Percentiles rank a stretch among this genome's conserved stretches.
phyloP scores from a whole-genome alignment of 495 filamentous ascomycete species.

The Penicillium malachiteum region DNA sequence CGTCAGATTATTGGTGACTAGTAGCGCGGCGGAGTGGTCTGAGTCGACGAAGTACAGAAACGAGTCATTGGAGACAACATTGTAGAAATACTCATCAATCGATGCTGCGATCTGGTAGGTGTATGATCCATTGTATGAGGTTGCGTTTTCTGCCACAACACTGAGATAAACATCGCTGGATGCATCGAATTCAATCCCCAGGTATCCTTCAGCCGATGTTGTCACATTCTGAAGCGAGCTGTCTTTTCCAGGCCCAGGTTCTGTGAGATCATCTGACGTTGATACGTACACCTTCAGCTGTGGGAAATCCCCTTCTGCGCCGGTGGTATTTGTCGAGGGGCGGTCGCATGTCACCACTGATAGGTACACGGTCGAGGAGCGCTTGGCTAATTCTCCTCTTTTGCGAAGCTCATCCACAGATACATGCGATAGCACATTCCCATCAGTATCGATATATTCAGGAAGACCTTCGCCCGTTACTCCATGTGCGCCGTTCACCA shows the following conservation, averaged over 20 bases:
- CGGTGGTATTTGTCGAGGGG: conserved; percentile 51
- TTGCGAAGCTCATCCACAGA: conserved; percentile 25
- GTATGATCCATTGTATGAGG: conserved; percentile 59
- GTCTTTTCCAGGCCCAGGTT: conserved; percentile 63
- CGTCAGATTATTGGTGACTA: conserved; percentile 72
- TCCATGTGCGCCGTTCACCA: conserved; percentile 36
- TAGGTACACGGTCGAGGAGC: conserved; percentile 62
- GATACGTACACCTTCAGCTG: conserved; percentile 81
- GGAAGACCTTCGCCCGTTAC: conserved; percentile 37
- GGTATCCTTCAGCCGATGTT: conserved; percentile 57
- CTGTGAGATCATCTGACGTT: conserved; percentile 56
- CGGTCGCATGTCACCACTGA: conserved; percentile 80
- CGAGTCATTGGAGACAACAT: conserved; percentile 40
- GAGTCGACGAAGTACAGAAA: conserved; percentile 75
- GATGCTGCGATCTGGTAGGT: conserved; percentile 83
- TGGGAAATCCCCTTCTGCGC: conserved; percentile 44
- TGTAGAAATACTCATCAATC: conserved; percentile 70
- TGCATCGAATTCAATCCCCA: conserved; percentile 32
- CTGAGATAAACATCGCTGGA: conserved; percentile 69
- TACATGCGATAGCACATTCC: conserved; percentile 5
- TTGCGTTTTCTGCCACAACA: conserved; percentile 64
- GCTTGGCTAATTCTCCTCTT: conserved; percentile 20
- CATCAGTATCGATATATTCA: conserved; percentile 22
- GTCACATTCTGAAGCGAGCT: conserved; percentile 39
- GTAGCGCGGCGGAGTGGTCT: conserved; percentile 70